These are phyloP conservation scores for Zasmidium angulare DNA, from an alignment of 2,329 filamentous ascomycete species.

Conservation along the genomic window DNA sequence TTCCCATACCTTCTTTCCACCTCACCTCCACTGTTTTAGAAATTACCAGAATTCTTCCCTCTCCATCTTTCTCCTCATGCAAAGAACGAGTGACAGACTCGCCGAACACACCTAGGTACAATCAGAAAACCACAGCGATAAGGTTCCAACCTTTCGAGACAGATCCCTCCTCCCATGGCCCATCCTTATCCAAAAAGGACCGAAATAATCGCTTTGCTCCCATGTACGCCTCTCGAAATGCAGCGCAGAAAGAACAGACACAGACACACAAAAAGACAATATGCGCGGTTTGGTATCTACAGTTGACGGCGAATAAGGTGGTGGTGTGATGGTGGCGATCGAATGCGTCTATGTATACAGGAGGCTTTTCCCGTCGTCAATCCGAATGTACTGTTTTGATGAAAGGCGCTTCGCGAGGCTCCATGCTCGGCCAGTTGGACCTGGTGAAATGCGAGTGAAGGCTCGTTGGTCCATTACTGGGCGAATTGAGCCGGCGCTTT, in stretches of 20 bases:
- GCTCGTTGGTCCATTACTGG: too few species aligned
- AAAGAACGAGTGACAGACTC: neutral
- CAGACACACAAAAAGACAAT: neutral
- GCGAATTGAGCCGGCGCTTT: too few species aligned
- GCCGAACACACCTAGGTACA: neutral
- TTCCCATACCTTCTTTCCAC: neutral
- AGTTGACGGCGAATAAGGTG: neutral
- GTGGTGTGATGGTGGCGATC: neutral
- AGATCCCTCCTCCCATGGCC: neutral
- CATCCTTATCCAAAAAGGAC: neutral
- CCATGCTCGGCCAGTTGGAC: neutral
- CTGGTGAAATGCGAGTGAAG: too few species aligned
- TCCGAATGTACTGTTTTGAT: neutral
- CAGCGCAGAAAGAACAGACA: neutral
- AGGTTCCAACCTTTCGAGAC: neutral
- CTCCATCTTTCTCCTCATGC: neutral
- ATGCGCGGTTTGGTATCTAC: neutral
- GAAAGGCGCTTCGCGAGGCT: neutral
- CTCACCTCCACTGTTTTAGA: neutral
- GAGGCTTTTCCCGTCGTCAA: neutral
- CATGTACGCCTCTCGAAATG: neutral
- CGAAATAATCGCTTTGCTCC: neutral
- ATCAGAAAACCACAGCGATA: neutral
- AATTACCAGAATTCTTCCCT: neutral
- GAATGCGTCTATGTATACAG: neutral